A percentile compares a stretch with the other conserved stretches of the same genome.
Evolutionary conservation across 768 basidiomycete species (phyloP).

Genomic region (Lentinus tigrinus): DNA sequence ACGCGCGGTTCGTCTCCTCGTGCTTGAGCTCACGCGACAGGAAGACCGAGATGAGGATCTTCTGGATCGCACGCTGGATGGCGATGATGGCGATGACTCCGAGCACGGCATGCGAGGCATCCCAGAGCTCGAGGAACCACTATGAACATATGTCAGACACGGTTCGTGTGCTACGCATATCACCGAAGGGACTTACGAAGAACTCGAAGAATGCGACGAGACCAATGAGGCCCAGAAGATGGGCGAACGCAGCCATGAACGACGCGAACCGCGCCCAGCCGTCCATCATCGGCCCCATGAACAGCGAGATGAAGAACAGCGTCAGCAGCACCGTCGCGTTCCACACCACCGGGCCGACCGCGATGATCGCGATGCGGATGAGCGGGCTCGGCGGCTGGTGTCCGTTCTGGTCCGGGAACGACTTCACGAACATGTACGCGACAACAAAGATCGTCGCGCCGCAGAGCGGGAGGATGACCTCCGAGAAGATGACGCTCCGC

Average conservation of each 20-base stretch:
- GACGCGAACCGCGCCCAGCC: conserved; percentile 87
- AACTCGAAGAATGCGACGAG: conserved; percentile 92
- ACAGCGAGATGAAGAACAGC: conserved; percentile 89
- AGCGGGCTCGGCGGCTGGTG: conserved; percentile 75
- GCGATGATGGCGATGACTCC: conserved; percentile 88
- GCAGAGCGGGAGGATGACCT: conserved; percentile 79
- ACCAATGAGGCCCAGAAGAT: conserved; percentile 78
- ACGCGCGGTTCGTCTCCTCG: conserved; percentile 96
- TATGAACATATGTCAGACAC: conserved; percentile 33
- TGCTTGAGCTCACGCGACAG: conserved; percentile 97
- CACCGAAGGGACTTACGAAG: conserved; percentile 61
- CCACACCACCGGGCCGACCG: conserved; percentile 93
- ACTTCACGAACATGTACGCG: conserved; percentile 92
- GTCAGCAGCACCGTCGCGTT: conserved; percentile 85
- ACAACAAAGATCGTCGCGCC: conserved; percentile 75
- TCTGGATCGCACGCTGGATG: conserved; percentile 90
- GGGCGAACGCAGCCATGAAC: conserved; percentile 90
- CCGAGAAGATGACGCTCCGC: conserved; percentile 79
- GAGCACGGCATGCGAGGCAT: conserved; percentile 93
- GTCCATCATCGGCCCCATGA: conserved; percentile 87
- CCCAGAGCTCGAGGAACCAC: conserved; percentile 98
- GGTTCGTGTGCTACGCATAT: neutral
- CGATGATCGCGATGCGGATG: conserved; percentile 83
- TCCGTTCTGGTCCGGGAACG: conserved; percentile 71
- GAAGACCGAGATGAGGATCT: conserved; percentile 91